Evolutionary conservation across 371 early-diverging fungal genomes (phyloP), one percentile per base, ranked within the genome.

Genomic region (Rhizopus arrhizus): DNA sequence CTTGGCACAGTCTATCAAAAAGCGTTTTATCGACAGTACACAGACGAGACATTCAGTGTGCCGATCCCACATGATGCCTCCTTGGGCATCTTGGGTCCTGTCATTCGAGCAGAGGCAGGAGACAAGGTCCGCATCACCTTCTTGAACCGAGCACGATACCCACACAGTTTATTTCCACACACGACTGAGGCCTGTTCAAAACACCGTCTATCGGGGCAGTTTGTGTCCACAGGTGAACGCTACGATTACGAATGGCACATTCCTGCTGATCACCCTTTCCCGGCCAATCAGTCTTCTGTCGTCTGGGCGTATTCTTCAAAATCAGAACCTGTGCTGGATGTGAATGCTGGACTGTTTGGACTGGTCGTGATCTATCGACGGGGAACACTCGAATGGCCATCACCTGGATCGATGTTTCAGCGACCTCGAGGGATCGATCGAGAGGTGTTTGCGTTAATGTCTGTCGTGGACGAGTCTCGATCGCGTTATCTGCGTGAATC

Each of bases 91-190:
- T 31, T 82, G 35, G 84, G 84, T 0, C 84, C 84, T 13, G 61
- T 82, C 12, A 59, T 84, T 50, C 71, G 82, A 52, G 84, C 77
- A 12, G 82, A 84, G 58, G 78, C 75, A 42, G 81, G 81, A 10
- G 81, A 82, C 60, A 74, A 69, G 32, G 48, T 84, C 15, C 66
- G 61, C 6, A 70, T 84, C 31, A 46, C 53, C 5, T 82, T 82
- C 63, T 47, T 61, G 35, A 84, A 84, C 60, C 65, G 57, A 36
- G 81, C 81, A 0, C 61, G 48, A 10, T 58, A 75, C n/a, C 68
- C 77, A 4, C 77, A 67, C 53, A 75, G 74, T 42, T 54, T 83
- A n/a, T 82, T 81, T 68, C 80, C 82, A 7, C 74, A 79, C 57
- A 65, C 55, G 5, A 59, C 48, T 10, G 42, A 15, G 12, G 32